phyloP scores from a whole-genome alignment of 805 yeast genomes.

The Schwanniomyces pseudopolymorphus region DNA sequence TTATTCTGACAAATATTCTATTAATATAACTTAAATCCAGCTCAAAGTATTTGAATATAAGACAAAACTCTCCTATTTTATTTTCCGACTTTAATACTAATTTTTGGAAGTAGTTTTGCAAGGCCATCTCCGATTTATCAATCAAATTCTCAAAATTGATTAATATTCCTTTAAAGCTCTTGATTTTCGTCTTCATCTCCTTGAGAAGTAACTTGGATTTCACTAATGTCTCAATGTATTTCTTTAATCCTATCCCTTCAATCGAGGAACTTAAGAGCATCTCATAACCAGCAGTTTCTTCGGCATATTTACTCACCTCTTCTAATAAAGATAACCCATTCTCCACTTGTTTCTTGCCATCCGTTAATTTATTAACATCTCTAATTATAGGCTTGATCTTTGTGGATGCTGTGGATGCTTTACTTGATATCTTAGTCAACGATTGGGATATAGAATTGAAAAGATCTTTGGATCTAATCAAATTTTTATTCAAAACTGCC shows the following conservation, averaged over 20 bases:
- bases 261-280: conserved; percentile 30
- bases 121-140: conserved; percentile 53
- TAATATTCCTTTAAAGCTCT: conserved; percentile 65
- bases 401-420: conserved; percentile 55
- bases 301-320: conserved; percentile 55
- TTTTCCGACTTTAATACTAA: conserved; percentile 31
- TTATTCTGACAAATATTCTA: conserved; percentile 17
- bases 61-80: conserved; percentile 36
- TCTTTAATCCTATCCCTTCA: conserved; percentile 39
- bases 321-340: conserved; percentile 50
- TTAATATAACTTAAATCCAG: conserved; percentile 17
- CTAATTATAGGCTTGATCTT: conserved; percentile 72
- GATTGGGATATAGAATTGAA: conserved; percentile 56
- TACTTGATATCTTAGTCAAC: conserved; percentile 50
- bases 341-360: conserved; percentile 57
- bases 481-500: conserved; percentile 74
- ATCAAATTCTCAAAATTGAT: conserved; percentile 59
- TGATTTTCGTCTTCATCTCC: conserved; percentile 41
- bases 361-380: conserved; percentile 56
- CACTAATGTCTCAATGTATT: conserved; percentile 29
- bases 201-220: conserved; percentile 47
- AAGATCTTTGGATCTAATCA: conserved; percentile 56
- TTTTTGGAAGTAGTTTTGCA: conserved; percentile 50
- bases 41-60: conserved; percentile 47
- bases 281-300: conserved; percentile 41